Evolutionary conservation across 2,329 filamentous ascomycete genomes (phyloP).

Genomic region (Colletotrichum spaethianum): DNA sequence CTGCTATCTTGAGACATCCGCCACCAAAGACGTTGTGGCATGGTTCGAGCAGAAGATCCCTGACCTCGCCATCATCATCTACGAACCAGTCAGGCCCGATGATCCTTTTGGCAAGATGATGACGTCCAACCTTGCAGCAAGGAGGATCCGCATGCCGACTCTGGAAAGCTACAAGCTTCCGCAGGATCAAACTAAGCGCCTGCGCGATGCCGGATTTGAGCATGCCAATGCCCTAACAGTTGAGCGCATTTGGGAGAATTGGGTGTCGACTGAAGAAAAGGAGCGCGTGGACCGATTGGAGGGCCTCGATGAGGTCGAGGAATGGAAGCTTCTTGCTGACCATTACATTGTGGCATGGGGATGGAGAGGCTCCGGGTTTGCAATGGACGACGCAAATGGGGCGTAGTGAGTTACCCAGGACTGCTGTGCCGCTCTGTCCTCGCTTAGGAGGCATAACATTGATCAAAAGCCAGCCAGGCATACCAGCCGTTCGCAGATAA

Average conservation of each 20-base stretch:
- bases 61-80: slow-evolving; percentile 76
- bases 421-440: background rate
- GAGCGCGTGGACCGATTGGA: slow-evolving; percentile 84
- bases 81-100: slow-evolving; percentile 88
- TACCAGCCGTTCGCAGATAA: background rate
- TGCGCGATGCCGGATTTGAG: slow-evolving; percentile 77
- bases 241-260: slow-evolving; percentile 79
- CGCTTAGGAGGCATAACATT: background rate
- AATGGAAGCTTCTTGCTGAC: slow-evolving; percentile 87
- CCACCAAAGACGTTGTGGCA: slow-evolving; percentile 74
- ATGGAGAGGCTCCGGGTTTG: slow-evolving; percentile 71
- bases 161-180: slow-evolving; percentile 80
- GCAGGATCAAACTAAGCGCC: slow-evolving; percentile 75
- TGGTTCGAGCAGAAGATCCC: slow-evolving; percentile 72
- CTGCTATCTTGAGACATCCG: slow-evolving; percentile 81
- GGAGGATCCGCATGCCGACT: slow-evolving; percentile 88
- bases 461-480: background rate
- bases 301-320: slow-evolving; percentile 94
- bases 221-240: slow-evolving; percentile 60
- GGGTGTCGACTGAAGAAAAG: slow-evolving; percentile 81
- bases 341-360: slow-evolving; percentile 96
- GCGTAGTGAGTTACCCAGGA: background rate
- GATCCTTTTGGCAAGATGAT: slow-evolving; percentile 94
- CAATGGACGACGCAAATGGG: slow-evolving; percentile 20
- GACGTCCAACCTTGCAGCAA: slow-evolving; percentile 87